Base-by-base conservation (phyloP, 306 rosid species). In the Datisca glomerata region DNA sequence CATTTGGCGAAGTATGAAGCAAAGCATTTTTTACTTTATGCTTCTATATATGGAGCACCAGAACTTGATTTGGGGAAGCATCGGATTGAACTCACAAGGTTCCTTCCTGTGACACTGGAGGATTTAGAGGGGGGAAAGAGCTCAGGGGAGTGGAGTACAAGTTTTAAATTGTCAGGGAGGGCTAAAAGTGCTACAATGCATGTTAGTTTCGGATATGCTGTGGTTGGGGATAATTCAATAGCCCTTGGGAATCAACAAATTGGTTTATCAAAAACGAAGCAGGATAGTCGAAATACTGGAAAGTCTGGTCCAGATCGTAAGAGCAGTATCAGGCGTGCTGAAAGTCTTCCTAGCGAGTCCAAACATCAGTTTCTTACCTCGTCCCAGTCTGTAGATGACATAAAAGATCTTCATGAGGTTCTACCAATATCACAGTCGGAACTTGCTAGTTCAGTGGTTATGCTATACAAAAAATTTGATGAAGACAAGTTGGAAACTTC, bases 1-100 rank as follows among this genome's bases (percentile, higher is more conserved):
- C 74, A 80, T 59, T 72, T 91, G 15, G 97, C 91, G 12, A 89
- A 83, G 59, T 89, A 89, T 62, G 93, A 89, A 56, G 91, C 86
- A 7, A 89, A 83, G 60, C 83, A 74, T 57, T 72, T 78, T 63
- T 37, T 72, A 56, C 68, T 89, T 18, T 83, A 80, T 67, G 95
- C 84, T 65, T 69, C 93, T 13, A 18, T 72, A 35, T 42, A 44
- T 23, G 70, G 77, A 52, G 62, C 65, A 2, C 67, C 85, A 0
- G 83, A 72, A 46, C 57, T 69, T 21, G 93, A 89, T 79, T 63
- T 83, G 68, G 97, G 97, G 55, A 83, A 83, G 72, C 95, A 89
- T 53, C 70, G 81, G 53, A 38, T 83, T 25, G 95, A 89, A 54
- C 78, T 89, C 61, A 80, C 93, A 2, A 70, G 85, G 70, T 49